Percentiles rank a stretch among this genome's conserved stretches.
phyloP scores from a whole-genome alignment of 192 early-diverging fungal species.

The Entophlyctis helioformis region DNA sequence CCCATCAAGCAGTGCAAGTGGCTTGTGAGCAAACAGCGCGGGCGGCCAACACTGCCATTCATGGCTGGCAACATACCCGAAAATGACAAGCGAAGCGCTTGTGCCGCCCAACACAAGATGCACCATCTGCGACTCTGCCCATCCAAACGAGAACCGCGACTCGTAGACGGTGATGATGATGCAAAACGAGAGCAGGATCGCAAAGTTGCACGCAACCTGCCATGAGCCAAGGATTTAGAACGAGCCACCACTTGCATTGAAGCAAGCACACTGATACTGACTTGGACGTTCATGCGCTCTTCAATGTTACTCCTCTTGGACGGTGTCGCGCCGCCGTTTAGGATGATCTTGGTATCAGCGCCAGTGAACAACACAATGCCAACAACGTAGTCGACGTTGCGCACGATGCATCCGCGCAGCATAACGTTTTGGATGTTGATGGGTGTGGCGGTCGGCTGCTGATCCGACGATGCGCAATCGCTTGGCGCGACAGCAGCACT shows the following conservation, averaged over 20 bases:
- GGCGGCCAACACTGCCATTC: not conserved
- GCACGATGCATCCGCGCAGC: constrained; percentile 71
- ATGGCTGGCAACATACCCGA: no score
- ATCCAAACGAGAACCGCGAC: no score
- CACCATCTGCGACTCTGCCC: no score
- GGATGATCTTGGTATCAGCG: constrained; percentile 78
- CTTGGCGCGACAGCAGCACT: no score
- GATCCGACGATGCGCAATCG: no score
- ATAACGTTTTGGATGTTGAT: constrained; percentile 74
- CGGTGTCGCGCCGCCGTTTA: constrained; percentile 79
- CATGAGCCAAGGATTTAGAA: no score
- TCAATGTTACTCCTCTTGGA: constrained; percentile 80
- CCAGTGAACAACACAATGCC: constrained; percentile 81
- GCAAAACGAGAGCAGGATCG: constrained; percentile 49
- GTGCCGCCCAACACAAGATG: no score
- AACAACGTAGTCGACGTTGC: constrained; percentile 79
- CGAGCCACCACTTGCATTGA: no score
- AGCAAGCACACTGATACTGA: constrained; percentile 46
- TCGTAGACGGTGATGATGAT: constrained; percentile 68
- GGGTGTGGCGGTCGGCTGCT: constrained; percentile 14
- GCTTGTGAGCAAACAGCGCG: constrained; percentile 50
- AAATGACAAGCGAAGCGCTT: no score
- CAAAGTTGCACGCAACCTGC: constrained; percentile 20
- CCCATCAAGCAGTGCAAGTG: no score
- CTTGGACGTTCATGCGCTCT: constrained; percentile 80